These are phyloP conservation scores for Asterionellopsis glacialis DNA, from an alignment of 108 stramenopile genomes.

Conservation along the genomic window DNA sequence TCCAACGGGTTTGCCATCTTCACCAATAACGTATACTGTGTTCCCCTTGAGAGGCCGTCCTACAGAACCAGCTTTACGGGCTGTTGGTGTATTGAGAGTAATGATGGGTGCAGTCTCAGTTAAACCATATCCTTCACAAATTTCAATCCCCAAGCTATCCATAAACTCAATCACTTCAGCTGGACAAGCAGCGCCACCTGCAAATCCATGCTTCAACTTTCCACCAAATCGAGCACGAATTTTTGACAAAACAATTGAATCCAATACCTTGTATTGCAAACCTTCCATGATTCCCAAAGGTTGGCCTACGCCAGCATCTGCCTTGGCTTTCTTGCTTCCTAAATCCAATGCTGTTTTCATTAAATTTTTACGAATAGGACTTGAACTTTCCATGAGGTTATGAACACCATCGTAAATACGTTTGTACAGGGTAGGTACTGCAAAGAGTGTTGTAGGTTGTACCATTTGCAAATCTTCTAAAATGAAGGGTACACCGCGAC, in stretches of 20 bases:
- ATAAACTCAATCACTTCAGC: slow-evolving; percentile 86
- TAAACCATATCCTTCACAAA: slow-evolving; percentile 91
- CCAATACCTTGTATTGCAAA: slow-evolving; percentile 50
- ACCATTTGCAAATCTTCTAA: slow-evolving; percentile 76
- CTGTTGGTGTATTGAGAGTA: slow-evolving; percentile 64
- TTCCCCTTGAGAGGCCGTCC: slow-evolving; percentile 78
- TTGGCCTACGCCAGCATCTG: slow-evolving; percentile 29
- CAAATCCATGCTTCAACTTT: slow-evolving; percentile 67
- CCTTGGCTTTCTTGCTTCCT: slow-evolving; percentile 52
- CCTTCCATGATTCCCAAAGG: slow-evolving; percentile 43
- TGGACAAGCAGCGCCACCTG: slow-evolving; percentile 89
- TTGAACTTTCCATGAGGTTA: slow-evolving; percentile 68
- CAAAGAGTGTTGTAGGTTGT: slow-evolving; percentile 78
- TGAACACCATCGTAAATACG: slow-evolving; percentile 90
- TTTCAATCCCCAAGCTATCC: slow-evolving; percentile 86
- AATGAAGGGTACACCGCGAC: slow-evolving; percentile 70
- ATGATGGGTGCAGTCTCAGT: slow-evolving; percentile 92
- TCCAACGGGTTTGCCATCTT: slow-evolving; percentile 54
- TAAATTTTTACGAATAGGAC: slow-evolving; percentile 51
- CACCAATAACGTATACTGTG: slow-evolving; percentile 59
- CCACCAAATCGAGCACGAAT: slow-evolving; percentile 91
- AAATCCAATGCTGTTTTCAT: slow-evolving; percentile 68
- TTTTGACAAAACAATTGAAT: slow-evolving; percentile 77
- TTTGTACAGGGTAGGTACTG: slow-evolving; percentile 94
- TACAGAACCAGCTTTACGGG: slow-evolving; percentile 64